A percentile compares a stretch with the other conserved stretches of the same genome.
phyloP scores from a whole-genome alignment of 2,329 filamentous ascomycete genomes.

The Colletotrichum lupini region DNA sequence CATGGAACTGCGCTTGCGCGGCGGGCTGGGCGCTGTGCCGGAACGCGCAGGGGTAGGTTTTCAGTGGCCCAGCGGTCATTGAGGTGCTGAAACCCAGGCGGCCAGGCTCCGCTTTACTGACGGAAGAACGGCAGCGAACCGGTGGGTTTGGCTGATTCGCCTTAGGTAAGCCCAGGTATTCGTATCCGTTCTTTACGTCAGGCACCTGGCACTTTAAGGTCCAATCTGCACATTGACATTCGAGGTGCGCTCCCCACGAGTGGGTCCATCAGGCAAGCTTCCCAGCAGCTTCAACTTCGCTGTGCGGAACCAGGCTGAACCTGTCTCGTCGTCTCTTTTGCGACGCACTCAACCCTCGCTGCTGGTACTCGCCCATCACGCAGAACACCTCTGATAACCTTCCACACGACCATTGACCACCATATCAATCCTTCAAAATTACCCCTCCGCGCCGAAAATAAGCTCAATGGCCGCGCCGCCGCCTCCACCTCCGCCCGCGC shows the following conservation, averaged over 20 bases:
- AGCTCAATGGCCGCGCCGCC: slow-evolving; percentile 44
- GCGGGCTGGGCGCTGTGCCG: slow-evolving; percentile 28
- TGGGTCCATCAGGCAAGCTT: neutral
- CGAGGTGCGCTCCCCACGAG: too few species aligned
- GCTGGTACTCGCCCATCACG: neutral
- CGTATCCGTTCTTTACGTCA: neutral
- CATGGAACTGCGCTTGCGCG: slow-evolving; percentile 8
- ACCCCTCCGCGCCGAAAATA: neutral
- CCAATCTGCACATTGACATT: neutral
- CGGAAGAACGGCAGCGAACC: slow-evolving; percentile 5
- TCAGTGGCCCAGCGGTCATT: slow-evolving; percentile 2
- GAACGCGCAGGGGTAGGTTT: slow-evolving; percentile 15
- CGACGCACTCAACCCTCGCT: neutral
- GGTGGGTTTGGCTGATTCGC: neutral
- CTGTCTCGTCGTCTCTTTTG: neutral
- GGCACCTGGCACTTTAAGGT: neutral
- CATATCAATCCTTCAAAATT: too few species aligned
- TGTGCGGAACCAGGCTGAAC: neutral
- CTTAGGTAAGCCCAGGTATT: neutral
- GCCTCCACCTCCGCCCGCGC: slow-evolving; percentile 53
- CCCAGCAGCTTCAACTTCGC: neutral
- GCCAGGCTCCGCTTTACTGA: slow-evolving; percentile 7
- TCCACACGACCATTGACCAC: too few species aligned
- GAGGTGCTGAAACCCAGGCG: slow-evolving; percentile 22
- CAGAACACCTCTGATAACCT: neutral